Evolutionary conservation across 2,329 filamentous ascomycete species (phyloP).

Genomic region (Arthrobotrys entomopaga): DNA sequence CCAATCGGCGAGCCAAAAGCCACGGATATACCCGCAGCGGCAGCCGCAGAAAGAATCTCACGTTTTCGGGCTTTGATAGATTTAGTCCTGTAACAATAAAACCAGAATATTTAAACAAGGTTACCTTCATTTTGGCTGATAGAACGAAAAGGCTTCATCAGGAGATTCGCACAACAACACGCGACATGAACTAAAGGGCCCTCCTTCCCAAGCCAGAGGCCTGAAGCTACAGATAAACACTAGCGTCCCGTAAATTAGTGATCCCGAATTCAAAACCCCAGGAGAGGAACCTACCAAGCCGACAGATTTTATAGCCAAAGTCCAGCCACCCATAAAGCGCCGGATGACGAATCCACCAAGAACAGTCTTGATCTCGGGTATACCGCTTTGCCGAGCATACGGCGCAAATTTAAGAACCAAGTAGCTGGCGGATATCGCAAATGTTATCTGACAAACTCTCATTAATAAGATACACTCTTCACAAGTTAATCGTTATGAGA

Average conservation of each 20-base stretch:
- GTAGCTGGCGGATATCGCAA: slow-evolving; percentile 79
- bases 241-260: slow-evolving; percentile 63
- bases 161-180: slow-evolving; percentile 93
- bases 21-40: slow-evolving; percentile 90
- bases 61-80: slow-evolving; percentile 78
- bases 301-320: slow-evolving; percentile 85
- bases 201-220: slow-evolving; percentile 97
- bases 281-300: slow-evolving; percentile 73
- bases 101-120: slow-evolving; percentile 17
- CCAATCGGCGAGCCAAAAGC: slow-evolving; percentile 94
- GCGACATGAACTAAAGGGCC: slow-evolving; percentile 94
- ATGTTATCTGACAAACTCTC: slow-evolving; percentile 69
- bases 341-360: slow-evolving; percentile 92
- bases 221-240: slow-evolving; percentile 90
- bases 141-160: slow-evolving; percentile 85
- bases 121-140: slow-evolving; percentile 87
- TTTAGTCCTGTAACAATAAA: slow-evolving; percentile 52
- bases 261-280: not conserved
- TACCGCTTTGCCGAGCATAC: slow-evolving; percentile 93
- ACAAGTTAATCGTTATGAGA: not conserved
- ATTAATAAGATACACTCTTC: slow-evolving; percentile 54
- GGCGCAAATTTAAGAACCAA: slow-evolving; percentile 85
- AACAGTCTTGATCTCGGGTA: slow-evolving; percentile 97
- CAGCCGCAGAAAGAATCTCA: slow-evolving; percentile 90
- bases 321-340: slow-evolving; percentile 87